A percentile compares a stretch with the other conserved stretches of the same genome.
These are phyloP conservation scores for Saturnispora besseyi DNA, from an alignment of 805 yeast species.

Conservation along the genomic window DNA sequence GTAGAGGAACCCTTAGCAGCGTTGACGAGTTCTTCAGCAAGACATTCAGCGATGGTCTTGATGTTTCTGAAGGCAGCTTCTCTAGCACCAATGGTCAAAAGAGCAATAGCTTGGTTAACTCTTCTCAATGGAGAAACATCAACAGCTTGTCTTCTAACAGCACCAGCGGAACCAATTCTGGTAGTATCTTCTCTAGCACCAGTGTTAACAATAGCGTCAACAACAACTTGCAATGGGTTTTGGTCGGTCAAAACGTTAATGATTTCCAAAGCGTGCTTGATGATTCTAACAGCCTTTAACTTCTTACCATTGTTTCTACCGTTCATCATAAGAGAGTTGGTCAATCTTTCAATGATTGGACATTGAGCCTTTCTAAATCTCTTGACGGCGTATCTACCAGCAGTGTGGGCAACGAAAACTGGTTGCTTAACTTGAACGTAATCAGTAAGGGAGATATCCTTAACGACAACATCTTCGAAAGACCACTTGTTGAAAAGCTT, in stretches of 20 bases:
- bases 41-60: constrained; percentile 99
- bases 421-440: constrained; percentile 98
- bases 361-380: constrained; percentile 99
- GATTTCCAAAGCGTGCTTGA: constrained; percentile 98
- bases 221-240: constrained; percentile 98
- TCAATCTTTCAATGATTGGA: constrained; percentile 98
- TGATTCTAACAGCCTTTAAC: constrained; percentile 99
- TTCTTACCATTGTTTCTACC: constrained; percentile 99
- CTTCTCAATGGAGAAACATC: constrained; percentile 99
- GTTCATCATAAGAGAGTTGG: constrained; percentile 99
- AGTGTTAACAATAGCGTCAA: constrained; percentile 98
- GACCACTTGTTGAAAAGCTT: constrained; percentile 99
- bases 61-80: constrained; percentile 99
- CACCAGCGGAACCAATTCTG: constrained; percentile 99
- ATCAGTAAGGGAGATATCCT: constrained; percentile 97
- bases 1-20: constrained; percentile 99
- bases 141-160: constrained; percentile 99
- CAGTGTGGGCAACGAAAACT: constrained; percentile 97
- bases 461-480: constrained; percentile 93
- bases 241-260: constrained; percentile 94
- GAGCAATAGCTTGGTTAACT: constrained; percentile 98
- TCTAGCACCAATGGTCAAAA: constrained; percentile 98
- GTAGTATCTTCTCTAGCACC: constrained; percentile 99
- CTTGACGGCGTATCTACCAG: constrained; percentile 99
- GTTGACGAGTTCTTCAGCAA: constrained; percentile 99